A percentile compares a stretch with the other conserved stretches of the same genome.
Conservation (phyloP, 306 rosid genomes). For the Trichosanthes truncata region DNA sequence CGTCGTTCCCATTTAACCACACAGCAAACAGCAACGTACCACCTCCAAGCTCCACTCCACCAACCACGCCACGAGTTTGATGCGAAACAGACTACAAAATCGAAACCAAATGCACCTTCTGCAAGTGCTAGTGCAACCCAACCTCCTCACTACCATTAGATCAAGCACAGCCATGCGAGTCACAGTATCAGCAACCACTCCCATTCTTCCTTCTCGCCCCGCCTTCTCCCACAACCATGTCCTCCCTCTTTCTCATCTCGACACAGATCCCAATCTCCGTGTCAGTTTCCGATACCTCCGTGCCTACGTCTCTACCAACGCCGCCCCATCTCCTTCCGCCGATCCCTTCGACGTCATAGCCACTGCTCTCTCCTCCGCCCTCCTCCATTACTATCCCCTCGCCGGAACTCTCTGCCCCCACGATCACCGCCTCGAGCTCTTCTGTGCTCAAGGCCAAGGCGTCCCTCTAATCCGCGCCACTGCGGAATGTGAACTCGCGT, state of each 20-base stretch:
- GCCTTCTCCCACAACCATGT: constrained; percentile 42
- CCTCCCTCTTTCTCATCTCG: constrained; percentile 68
- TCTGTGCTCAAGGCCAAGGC: constrained; percentile 44
- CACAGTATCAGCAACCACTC: constrained; percentile 18
- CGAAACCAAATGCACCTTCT: not conserved
- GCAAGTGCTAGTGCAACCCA: not conserved
- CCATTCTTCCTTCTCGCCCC: constrained; percentile 33
- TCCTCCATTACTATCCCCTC: constrained; percentile 57
- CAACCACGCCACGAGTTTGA: not conserved
- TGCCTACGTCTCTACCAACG: constrained; percentile 27
- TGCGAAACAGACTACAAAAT: not conserved
- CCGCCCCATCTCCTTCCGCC: constrained; percentile 1
- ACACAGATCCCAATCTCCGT: constrained; percentile 67
- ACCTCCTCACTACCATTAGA: not conserved
- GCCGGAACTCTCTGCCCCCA: constrained; percentile 46
- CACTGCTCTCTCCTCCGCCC: constrained; percentile 50
- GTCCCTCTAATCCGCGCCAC: constrained; percentile 49
- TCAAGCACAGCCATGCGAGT: constrained; percentile 19
- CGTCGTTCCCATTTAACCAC: constrained; percentile 17
- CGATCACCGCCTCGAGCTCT: constrained; percentile 37
- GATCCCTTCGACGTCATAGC: constrained; percentile 48
- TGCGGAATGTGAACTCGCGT: constrained; percentile 40
- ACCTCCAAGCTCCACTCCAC: not conserved
- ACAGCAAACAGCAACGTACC: not conserved
- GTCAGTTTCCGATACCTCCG: constrained; percentile 82